Evolutionary conservation across 257 asterid species (phyloP).

Genomic region (Cinchona pubescens): DNA sequence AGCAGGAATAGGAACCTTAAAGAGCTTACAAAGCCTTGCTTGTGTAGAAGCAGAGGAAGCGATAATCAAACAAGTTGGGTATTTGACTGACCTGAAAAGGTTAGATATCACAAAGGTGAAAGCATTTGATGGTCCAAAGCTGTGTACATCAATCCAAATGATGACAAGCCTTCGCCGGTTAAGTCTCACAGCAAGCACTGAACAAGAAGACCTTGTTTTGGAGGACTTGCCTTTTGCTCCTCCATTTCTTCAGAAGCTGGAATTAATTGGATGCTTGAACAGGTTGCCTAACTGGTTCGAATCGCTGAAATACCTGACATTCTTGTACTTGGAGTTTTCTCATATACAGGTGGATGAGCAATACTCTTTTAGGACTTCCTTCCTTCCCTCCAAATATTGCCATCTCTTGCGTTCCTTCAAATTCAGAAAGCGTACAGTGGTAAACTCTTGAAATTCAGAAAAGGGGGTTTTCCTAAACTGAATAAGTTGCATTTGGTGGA

Average conservation of each 20-base stretch:
- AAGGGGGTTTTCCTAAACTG: conserved; percentile 21
- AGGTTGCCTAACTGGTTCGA: conserved; percentile 27
- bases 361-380: conserved; percentile 26
- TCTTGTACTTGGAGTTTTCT: conserved; percentile 20
- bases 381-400: conserved; percentile 16
- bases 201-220: conserved; percentile 14
- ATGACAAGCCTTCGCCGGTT: conserved; percentile 19
- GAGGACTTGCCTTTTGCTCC: conserved; percentile 18
- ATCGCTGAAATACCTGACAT: conserved; percentile 16
- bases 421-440: conserved; percentile 20
- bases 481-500: conserved; percentile 17
- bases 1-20: conserved; percentile 16
- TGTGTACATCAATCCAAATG: conserved; percentile 22
- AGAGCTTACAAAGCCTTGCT: conserved; percentile 23
- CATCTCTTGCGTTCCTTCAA: conserved; percentile 23
- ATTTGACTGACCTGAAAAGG: conserved; percentile 24
- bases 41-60: conserved; percentile 24
- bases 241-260: conserved; percentile 28
- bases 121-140: conserved; percentile 15
- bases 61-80: conserved; percentile 21
- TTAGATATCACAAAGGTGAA: conserved; percentile 15
- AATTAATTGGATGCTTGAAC: conserved; percentile 17
- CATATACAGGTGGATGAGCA: neutral
- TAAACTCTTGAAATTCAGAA: conserved; percentile 18
- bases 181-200: conserved; percentile 17